Base-by-base conservation (phyloP, 805 yeast genomes). In the Candida sakaeoensis region DNA sequence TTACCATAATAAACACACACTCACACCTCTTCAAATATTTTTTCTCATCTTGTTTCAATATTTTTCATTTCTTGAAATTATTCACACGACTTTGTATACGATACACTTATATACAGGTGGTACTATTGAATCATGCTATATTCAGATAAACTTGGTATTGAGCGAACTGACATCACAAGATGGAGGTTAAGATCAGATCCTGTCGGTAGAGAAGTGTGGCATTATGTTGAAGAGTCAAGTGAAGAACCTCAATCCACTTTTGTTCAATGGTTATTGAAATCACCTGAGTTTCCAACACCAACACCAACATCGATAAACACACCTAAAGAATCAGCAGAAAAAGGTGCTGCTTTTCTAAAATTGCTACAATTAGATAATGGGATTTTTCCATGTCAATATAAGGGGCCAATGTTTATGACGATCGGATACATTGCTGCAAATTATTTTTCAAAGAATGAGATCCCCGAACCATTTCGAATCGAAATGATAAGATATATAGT, bases 381-480 rank as follows among this genome's bases (percentile, higher is more conserved):
- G 0, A 78, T 80, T 6, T 86, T 91, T 63, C 96, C 97, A 1
- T 79, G 84, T 52, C 95, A 87, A 56, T 93, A 93, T 55, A 89
- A 89, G 47, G 99, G 99, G 2, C 99, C 99, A 2, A 90, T 91
- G 96, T 93, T 93, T 60, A 80, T 93, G 87, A 79, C 93, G 0
- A 82, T 90, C 42, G 98, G 99, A 1, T 86, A 83, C 51, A 79
- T 93, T 18, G 85, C 76, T 0, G 79, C 86, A 1, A 73, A 76
- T 47, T 86, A 89, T 60, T 80, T 80, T 56, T 75, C 90, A 9
- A 75, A 77, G 26, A 72, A 79, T 0, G 76, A 75, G 8, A 84
- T 93, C 26, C 82, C 90, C 0, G 80, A 79, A 22, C 81, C 76
- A 27, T 77, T 74, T 51, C 69, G 69, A 46, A 62, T 64, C 10